Base-by-base conservation (phyloP, 2,329 filamentous ascomycete genomes). In the Monosporascus sp. region DNA sequence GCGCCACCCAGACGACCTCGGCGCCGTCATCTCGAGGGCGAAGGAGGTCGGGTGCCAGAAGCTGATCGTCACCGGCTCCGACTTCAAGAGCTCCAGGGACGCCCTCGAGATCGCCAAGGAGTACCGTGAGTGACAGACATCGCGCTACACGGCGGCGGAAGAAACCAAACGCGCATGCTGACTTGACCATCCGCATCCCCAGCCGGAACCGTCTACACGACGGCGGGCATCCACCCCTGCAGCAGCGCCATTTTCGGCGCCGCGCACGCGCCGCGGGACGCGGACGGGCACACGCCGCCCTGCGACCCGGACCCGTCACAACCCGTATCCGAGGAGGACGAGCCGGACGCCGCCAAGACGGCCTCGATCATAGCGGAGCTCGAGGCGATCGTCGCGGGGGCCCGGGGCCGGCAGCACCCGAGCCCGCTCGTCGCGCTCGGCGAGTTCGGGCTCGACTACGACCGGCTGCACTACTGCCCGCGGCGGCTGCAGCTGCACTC, bases 361-460 rank as follows among this genome's bases (percentile, higher is more conserved):
- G 63, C 66, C 11, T 65, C 69, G 43, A 77, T 82, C 65, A 77
- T 91, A 22, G 57, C 72, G 0, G 78, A 82, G 31, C 79, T 97
- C n/a, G 78, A 78, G 45, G 66, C 73, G 7, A 75, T 97, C 2
- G 82, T 92, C 4, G 65, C 79, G 2, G 72, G 82, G 37, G 81
- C 84, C 1, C 83, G 82, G 18, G 58, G 70, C 3, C 7, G 28
- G 11, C 43, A 58, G 50, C 53, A 55, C 79, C 58, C 52, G 26
- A 58, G 28, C 55, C 69, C 81, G 0, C 78, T 89, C 41, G 86
- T 90, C 1, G 93, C 94, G 7, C 91, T 97, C 68, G 94, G 94
- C 48, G 94, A 99, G 72, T 91, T 99, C 57, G 94, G 94, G 2
- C 86, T 99, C 4, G 94, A 99, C 73, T 99, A 97, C 68, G 94